Conservation (phyloP, 352 stramenopile genomes). For the Pythium rhizo-oryzae region DNA sequence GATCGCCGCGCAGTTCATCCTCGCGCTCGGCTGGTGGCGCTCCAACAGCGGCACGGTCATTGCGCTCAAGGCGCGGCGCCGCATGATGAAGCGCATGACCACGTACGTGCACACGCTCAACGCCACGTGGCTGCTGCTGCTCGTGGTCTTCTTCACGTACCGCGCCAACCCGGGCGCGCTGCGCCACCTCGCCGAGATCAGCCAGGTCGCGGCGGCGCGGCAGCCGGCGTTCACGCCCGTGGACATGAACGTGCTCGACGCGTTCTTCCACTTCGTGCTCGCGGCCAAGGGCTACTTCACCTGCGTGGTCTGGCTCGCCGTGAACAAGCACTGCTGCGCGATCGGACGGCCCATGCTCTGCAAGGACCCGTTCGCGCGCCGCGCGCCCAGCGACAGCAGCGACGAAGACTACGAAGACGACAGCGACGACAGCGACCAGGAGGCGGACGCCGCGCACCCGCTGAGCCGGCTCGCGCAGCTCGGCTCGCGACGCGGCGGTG, state of each 20-base stretch:
- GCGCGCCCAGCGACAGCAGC: constrained; percentile 3
- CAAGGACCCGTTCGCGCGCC: constrained; percentile 4
- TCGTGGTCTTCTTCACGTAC: constrained; percentile 69
- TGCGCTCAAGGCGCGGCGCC: constrained; percentile 61
- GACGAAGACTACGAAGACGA: not conserved
- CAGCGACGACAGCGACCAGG: constrained; percentile 14
- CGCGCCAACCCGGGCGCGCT: constrained; percentile 48
- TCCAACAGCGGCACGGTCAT: constrained; percentile 81
- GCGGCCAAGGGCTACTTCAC: constrained; percentile 67
- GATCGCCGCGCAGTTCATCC: constrained; percentile 54
- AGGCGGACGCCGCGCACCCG: not conserved
- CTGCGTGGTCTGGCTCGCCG: constrained; percentile 61
- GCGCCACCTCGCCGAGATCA: constrained; percentile 30
- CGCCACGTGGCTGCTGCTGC: constrained; percentile 58
- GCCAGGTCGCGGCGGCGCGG: not conserved
- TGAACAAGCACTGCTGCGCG: constrained; percentile 67
- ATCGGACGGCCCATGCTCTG: constrained; percentile 24
- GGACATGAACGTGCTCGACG: constrained; percentile 42
- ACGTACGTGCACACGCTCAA: constrained; percentile 75
- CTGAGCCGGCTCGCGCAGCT: constrained; percentile 6
- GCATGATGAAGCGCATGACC: constrained; percentile 78
- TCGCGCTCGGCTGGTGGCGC: constrained; percentile 73
- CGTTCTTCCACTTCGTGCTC: constrained; percentile 62
- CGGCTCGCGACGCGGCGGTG: not conserved
- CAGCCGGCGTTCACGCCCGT: constrained; percentile 2